Base-by-base conservation (phyloP, 1,284 basidiomycete species). In the Cryptococcus sp. region DNA sequence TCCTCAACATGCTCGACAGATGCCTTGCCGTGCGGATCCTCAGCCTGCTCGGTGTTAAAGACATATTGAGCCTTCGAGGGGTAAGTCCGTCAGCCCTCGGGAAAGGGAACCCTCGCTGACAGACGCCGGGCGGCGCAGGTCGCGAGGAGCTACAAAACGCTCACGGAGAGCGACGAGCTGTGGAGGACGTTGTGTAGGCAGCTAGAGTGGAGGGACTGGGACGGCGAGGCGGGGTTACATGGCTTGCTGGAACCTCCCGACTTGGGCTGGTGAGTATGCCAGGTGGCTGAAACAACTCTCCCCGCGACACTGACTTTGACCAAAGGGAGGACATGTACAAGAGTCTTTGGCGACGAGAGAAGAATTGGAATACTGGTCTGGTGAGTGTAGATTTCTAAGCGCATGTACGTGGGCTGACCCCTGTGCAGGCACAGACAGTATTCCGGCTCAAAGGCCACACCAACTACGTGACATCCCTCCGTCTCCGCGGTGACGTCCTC, bases 391-490 rank as follows among this genome's bases (percentile, higher is more conserved):
- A n/a, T n/a, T n/a, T n/a, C n/a, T n/a, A n/a, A n/a, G n/a, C n/a
- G n/a, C n/a, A n/a, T n/a, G n/a, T n/a, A n/a, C n/a, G n/a, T n/a
- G n/a, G 40, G 28, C 43, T 59, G 15, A 48, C 21, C 4, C 15
- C n/a, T 5, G 24, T n/a, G 43, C 78, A 87, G 65, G 87, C 90
- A 0, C 90, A 93, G 74, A 82, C 79, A 15, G 80, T 94, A 42
- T 79, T 85, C 12, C 86, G 91, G 79, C 80, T 94, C 50, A 82
- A 84, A 44, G 91, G 90, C 0, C 91, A 95, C 67, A 89, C 86
- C 6, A 89, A 87, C 70, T 94, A 92, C 71, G 90, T 89, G 62
- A 95, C 91, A 0, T 89, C 88, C 0, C 79, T 95, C 39, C 81
- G 91, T 35, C 77, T 94, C 38, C 81, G 85, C 57, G 89, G 84